Evolutionary conservation across 2,329 filamentous ascomycete species (phyloP).

Genomic region (Phyllosticta ampelicida): DNA sequence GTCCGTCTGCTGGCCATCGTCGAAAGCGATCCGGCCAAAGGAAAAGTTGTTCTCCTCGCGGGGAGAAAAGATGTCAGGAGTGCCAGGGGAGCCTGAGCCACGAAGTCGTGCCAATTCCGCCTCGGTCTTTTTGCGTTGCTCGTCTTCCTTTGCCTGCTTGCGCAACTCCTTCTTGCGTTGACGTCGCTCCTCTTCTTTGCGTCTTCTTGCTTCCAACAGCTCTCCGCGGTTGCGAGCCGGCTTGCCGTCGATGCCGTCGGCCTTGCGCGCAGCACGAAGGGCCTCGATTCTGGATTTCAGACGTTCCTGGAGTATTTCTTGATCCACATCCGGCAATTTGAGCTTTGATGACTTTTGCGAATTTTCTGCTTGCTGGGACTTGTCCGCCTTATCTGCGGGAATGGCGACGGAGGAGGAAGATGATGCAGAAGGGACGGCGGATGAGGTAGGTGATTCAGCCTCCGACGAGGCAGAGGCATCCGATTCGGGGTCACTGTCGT

Average conservation of each 20-base stretch:
- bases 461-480: slow-evolving; percentile 26
- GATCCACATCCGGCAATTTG: slow-evolving; percentile 49
- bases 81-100: slow-evolving; percentile 46
- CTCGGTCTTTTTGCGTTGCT: slow-evolving; percentile 52
- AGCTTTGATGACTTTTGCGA: slow-evolving; percentile 19
- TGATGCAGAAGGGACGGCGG: slow-evolving; percentile 33
- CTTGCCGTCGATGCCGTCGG: slow-evolving; percentile 71
- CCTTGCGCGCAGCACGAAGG: slow-evolving; percentile 75
- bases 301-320: slow-evolving; percentile 64
- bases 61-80: slow-evolving; percentile 36
- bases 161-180: slow-evolving; percentile 81
- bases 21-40: slow-evolving; percentile 86
- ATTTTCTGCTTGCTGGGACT: slow-evolving; percentile 21
- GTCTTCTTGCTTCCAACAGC: slow-evolving; percentile 76
- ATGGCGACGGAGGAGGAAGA: slow-evolving; percentile 37
- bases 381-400: slow-evolving; percentile 16
- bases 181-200: slow-evolving; percentile 78
- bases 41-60: slow-evolving; percentile 59
- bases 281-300: slow-evolving; percentile 75
- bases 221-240: slow-evolving; percentile 81
- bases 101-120: slow-evolving; percentile 45
- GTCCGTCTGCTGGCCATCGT: slow-evolving; percentile 71
- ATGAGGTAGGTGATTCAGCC: slow-evolving; percentile 30
- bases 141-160: slow-evolving; percentile 66
- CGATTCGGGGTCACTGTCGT: slow-evolving; percentile 18